phyloP scores from a whole-genome alignment of 495 filamentous ascomycete species.

The Aspergillus sparsus region DNA sequence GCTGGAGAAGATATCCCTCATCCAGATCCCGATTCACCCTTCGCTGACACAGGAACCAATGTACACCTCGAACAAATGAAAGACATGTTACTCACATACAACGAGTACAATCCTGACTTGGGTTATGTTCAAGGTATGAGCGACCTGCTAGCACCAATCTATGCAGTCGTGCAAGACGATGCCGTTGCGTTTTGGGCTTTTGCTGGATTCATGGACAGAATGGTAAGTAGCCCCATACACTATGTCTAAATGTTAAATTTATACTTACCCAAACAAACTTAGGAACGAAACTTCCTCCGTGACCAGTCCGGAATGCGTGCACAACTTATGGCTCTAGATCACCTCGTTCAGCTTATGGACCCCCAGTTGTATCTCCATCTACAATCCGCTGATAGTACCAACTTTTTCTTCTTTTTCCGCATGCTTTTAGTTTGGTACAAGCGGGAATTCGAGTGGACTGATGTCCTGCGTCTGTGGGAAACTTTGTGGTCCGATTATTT shows the following conservation, averaged over 20 bases:
- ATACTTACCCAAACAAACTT: slow-evolving; percentile 17
- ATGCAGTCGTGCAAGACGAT: slow-evolving; percentile 96
- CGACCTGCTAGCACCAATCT: slow-evolving; percentile 92
- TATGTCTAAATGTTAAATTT: not conserved
- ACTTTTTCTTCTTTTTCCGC: slow-evolving; percentile 99
- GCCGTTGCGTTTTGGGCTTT: slow-evolving; percentile 97
- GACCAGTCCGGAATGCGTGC: slow-evolving; percentile 94
- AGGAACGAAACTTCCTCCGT: slow-evolving; percentile 93
- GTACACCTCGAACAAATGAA: slow-evolving; percentile 98
- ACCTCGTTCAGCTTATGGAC: slow-evolving; percentile 94
- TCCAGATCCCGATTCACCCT: slow-evolving; percentile 94
- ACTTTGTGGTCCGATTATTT: slow-evolving; percentile 90
- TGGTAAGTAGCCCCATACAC: slow-evolving; percentile 50
- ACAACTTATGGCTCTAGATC: slow-evolving; percentile 86
- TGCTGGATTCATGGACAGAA: slow-evolving; percentile 92
- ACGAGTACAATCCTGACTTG: slow-evolving; percentile 89
- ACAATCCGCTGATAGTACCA: slow-evolving; percentile 85
- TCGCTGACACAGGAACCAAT: slow-evolving; percentile 87
- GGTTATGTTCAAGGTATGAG: slow-evolving; percentile 99
- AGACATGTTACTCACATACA: slow-evolving; percentile 97
- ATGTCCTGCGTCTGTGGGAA: slow-evolving; percentile 90
- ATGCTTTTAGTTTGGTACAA: slow-evolving; percentile 99
- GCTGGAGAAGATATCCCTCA: slow-evolving; percentile 97
- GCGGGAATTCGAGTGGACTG: slow-evolving; percentile 87
- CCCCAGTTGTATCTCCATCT: slow-evolving; percentile 90